Conservation (phyloP, 2,329 filamentous ascomycete genomes). For the Diaporthe velutina region DNA sequence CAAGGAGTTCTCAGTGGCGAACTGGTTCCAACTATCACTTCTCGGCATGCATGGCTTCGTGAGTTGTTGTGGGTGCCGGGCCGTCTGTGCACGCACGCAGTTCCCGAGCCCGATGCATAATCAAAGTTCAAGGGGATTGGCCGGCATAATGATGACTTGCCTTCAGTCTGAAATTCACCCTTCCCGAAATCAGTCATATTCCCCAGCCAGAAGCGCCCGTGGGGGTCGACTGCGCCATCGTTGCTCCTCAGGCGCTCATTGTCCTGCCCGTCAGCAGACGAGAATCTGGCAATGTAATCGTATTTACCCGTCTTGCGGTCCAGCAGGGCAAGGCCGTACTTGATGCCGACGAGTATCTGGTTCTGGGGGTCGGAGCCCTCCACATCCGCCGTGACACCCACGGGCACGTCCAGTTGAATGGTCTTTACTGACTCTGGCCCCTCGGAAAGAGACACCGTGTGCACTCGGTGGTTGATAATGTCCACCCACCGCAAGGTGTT, state of each 20-base stretch:
- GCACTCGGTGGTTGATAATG: conserved; percentile 81
- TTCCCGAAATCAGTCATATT: conserved; percentile 82
- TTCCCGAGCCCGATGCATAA: background rate
- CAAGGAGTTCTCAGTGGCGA: background rate
- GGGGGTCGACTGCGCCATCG: conserved; percentile 84
- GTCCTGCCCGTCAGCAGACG: conserved; percentile 49
- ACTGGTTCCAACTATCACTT: background rate
- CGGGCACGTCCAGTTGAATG: conserved; percentile 65
- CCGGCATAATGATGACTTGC: conserved; percentile 52
- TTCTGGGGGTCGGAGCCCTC: conserved; percentile 71
- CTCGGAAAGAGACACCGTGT: conserved; percentile 75
- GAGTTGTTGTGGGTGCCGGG: background rate
- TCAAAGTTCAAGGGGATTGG: background rate
- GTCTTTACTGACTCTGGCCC: conserved; percentile 75
- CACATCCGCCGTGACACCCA: conserved; percentile 84
- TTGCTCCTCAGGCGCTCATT: conserved; percentile 77
- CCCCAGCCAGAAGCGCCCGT: conserved; percentile 87
- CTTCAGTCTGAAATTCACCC: conserved; percentile 71
- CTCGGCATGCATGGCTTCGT: background rate
- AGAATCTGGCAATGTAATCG: conserved; percentile 66
- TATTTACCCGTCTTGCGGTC: conserved; percentile 71
- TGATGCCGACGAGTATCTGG: conserved; percentile 82
- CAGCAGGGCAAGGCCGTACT: conserved; percentile 84
- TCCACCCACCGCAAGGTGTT: conserved; percentile 83
- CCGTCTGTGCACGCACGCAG: conserved; percentile 8